Percentiles rank a stretch among this genome's conserved stretches.
These are phyloP conservation scores for Pseudocercospora pini-densiflorae DNA, from an alignment of 2,329 filamentous ascomycete species.

Conservation along the genomic window DNA sequence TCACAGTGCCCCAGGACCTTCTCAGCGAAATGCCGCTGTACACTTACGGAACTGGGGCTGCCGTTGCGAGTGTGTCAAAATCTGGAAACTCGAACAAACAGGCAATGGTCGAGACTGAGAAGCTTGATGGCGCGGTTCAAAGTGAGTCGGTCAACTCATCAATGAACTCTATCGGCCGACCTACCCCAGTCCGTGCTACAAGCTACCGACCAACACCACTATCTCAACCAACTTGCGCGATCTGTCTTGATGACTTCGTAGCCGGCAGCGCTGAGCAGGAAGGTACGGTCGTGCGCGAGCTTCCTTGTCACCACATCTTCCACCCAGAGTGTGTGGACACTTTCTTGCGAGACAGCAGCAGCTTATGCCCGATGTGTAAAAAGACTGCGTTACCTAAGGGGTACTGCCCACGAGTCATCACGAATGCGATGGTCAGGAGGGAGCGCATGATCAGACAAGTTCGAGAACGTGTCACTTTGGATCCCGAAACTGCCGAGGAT, in stretches of 20 bases:
- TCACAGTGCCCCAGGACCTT: slow-evolving; percentile 74
- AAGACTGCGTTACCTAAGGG: slow-evolving; percentile 75
- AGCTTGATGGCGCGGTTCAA: background rate
- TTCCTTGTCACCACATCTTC: slow-evolving; percentile 91
- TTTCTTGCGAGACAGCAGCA: slow-evolving; percentile 78
- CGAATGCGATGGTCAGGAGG: slow-evolving; percentile 83
- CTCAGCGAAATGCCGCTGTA: slow-evolving; percentile 78
- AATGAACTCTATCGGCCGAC: slow-evolving; percentile 8
- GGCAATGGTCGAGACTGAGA: slow-evolving; percentile 15
- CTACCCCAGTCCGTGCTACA: slow-evolving; percentile 16
- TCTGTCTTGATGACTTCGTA: slow-evolving; percentile 83
- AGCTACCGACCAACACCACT: slow-evolving; percentile 46
- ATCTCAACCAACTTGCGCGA: slow-evolving; percentile 83
- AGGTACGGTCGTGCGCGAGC: slow-evolving; percentile 72
- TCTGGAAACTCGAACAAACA: slow-evolving; percentile 12
- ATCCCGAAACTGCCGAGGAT: slow-evolving; percentile 18
- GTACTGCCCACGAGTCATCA: slow-evolving; percentile 63
- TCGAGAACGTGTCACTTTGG: slow-evolving; percentile 51
- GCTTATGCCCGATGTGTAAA: slow-evolving; percentile 90
- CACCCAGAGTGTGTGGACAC: slow-evolving; percentile 90
- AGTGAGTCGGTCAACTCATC: slow-evolving; percentile 11
- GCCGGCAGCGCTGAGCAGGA: slow-evolving; percentile 24
- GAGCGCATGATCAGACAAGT: slow-evolving; percentile 71
- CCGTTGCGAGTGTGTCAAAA: slow-evolving; percentile 8
- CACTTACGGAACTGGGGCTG: slow-evolving; percentile 59